Base-by-base conservation (phyloP, 352 stramenopile species). In the Pythium diclinum region DNA sequence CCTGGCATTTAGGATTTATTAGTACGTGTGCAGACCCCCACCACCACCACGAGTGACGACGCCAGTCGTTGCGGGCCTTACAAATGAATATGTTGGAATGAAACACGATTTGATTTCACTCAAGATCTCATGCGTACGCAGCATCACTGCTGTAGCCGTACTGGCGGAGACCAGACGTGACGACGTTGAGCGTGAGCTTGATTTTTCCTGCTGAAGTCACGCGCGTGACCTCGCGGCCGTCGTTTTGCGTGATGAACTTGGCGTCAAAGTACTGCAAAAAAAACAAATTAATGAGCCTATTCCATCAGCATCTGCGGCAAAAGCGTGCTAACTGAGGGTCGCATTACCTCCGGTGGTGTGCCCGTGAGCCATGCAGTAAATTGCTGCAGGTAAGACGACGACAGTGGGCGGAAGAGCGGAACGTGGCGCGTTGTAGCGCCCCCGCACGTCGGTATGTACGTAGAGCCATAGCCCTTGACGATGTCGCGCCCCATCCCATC, bases 401-500 rank as follows among this genome's bases (percentile, higher is more conserved):
- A 96, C 21, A 97, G 62, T 11, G 94, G 94, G 8, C 77, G 72
- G 69, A 98, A 98, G 33, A 97, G 82, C 54, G 92, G 82, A 11
- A 98, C 75, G 11, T 87, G 79, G 10, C 78, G 82, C 17, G 71
- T 72, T 8, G 92, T 79, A 9, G 52, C 73, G 5, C 92, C 90
- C 9, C 84, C 71, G 2, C 65, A 55, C 3, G 79, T 85, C 0
- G 94, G 95, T 21, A 98, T 77, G 19, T 88, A 69, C 10, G 97
- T 72, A 10, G 88, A 95, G 11, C 94, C 90, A 67, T 98, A 99
- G 30, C 96, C 95, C 44, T 81, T 75, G 11, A 98, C 72, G 44
- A 97, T 83, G 63, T 98, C 92, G 16, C 93, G 75, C 3, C 93
- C 93, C 9, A 98, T 54, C 13, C 76, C 81, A 69, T 99, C 96